Evolutionary conservation across 805 yeast species (phyloP).

Genomic region (Starmerella riodocensis): DNA sequence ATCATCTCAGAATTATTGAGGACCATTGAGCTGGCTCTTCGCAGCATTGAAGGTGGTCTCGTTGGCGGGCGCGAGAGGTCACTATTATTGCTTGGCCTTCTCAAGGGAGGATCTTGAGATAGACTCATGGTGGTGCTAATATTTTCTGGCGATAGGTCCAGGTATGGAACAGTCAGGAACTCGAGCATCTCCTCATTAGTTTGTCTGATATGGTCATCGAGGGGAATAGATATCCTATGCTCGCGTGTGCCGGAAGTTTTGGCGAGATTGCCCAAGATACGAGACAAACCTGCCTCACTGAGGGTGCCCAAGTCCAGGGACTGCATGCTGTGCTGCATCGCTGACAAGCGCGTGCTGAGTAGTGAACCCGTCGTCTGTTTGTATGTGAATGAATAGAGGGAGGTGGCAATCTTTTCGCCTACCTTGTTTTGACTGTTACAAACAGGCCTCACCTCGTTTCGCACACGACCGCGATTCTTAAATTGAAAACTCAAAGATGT

Average conservation of each 20-base stretch:
- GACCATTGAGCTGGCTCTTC: slow-evolving; percentile 11
- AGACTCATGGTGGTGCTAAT: too few relatives aligned
- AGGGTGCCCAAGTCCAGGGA: neutral
- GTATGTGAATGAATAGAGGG: slow-evolving; percentile 18
- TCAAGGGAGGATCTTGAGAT: too few relatives aligned
- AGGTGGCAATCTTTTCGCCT: neutral
- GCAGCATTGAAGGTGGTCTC: slow-evolving; percentile 6
- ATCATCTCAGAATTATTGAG: neutral
- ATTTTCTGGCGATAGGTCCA: slow-evolving; percentile 5
- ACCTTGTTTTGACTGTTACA: neutral
- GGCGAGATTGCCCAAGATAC: neutral
- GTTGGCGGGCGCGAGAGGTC: neutral
- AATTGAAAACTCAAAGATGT: neutral
- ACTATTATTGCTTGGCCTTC: neutral
- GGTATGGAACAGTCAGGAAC: slow-evolving; percentile 8
- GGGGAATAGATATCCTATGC: slow-evolving; percentile 2
- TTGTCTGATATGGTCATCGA: slow-evolving; percentile 1
- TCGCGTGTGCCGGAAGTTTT: neutral
- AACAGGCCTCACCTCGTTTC: neutral
- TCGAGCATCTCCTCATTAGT: slow-evolving; percentile 9
- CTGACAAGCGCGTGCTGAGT: slow-evolving; percentile 16
- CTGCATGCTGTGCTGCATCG: slow-evolving; percentile 15
- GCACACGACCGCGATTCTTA: slow-evolving; percentile 1
- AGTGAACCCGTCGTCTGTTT: slow-evolving; percentile 16
- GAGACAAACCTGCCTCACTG: neutral